A percentile compares a stretch with the other conserved stretches of the same genome.
These are phyloP conservation scores for Syzygium syzygioides DNA, from an alignment of 441 rosid species.

Conservation along the genomic window DNA sequence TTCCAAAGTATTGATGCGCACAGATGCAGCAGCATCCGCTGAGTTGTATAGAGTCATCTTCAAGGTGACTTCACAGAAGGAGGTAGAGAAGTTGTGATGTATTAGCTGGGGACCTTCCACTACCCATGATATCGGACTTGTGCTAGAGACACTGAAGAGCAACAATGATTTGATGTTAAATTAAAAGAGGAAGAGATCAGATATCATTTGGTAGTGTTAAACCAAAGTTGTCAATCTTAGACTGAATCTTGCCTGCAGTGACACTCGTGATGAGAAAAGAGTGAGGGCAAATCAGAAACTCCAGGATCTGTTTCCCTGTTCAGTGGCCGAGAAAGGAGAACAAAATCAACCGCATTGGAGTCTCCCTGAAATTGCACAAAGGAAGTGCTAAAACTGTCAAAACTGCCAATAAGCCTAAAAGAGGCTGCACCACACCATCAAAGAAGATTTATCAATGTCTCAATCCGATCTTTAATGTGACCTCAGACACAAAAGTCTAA, in stretches of 20 bases:
- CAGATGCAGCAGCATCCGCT: slow-evolving; percentile 39
- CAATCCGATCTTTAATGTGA: not conserved
- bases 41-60: slow-evolving; percentile 77
- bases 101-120: slow-evolving; percentile 56
- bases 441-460: not conserved
- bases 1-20: slow-evolving; percentile 47
- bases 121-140: slow-evolving; percentile 69
- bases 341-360: slow-evolving; percentile 56
- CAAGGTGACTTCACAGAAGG: slow-evolving; percentile 60
- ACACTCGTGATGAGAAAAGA: slow-evolving; percentile 80
- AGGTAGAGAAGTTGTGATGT: slow-evolving; percentile 55
- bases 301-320: slow-evolving; percentile 29
- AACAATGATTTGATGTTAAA: not conserved
- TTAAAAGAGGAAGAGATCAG: not conserved
- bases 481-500: not conserved
- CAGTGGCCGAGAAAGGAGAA: slow-evolving; percentile 51
- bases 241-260: slow-evolving; percentile 55
- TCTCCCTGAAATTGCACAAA: slow-evolving; percentile 43
- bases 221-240: not conserved
- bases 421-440: not conserved
- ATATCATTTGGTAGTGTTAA: not conserved
- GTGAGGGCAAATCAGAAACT: slow-evolving; percentile 28
- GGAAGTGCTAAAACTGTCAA: not conserved
- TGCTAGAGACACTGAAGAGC: slow-evolving; percentile 37
- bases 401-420: not conserved